Base-by-base conservation (phyloP, 345 rosid genomes). In the Mangifera indica region DNA sequence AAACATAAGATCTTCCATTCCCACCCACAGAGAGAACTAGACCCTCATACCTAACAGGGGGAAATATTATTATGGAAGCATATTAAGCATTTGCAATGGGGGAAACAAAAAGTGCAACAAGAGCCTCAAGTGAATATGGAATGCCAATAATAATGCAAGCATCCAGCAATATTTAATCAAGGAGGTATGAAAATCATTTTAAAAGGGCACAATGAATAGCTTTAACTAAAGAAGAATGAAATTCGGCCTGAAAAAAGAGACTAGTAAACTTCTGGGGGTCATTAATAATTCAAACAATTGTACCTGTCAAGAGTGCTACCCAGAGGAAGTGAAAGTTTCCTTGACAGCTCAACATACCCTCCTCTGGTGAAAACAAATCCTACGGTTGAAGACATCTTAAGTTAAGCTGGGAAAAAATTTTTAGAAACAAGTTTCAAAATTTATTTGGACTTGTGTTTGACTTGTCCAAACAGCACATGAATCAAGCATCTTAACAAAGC, bases 301-400 rank as follows among this genome's bases (percentile, higher is more conserved):
- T 84, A 92, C 98, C 97, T 87, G 88, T 92, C 97, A 74, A 94
- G 99, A 71, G 98, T 92, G 78, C 83, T 72, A 71, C 96, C 99
- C 49, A 89, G 49, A 56, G 98, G 91, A 77, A 95, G 90, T 32
- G 88, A 84, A 22, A 95, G 86, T 78, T 78, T 88, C 83, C 85
- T 92, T 3, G 98, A 87, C 75, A 95, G 80, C 74, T 95, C 98
- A 29, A 95, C 90, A 77, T 95, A 90, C 59, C 98, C 99, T 78
- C 98, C 99, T 83, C 97, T 85, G 58, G 83, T 82, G 83, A 82
- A 95, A 81, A 95, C 99, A 80, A 89, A 90, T 51, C 98, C 98
- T 92, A 74, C 75, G 76, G 44, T 66, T 34, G 56, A 40, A 67
- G 60, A 55, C 1, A 64, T 57, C 34, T 48, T 17, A 18, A 7